Conservation (phyloP, 352 stramenopile genomes). For the Globisporangium cederbergense region DNA sequence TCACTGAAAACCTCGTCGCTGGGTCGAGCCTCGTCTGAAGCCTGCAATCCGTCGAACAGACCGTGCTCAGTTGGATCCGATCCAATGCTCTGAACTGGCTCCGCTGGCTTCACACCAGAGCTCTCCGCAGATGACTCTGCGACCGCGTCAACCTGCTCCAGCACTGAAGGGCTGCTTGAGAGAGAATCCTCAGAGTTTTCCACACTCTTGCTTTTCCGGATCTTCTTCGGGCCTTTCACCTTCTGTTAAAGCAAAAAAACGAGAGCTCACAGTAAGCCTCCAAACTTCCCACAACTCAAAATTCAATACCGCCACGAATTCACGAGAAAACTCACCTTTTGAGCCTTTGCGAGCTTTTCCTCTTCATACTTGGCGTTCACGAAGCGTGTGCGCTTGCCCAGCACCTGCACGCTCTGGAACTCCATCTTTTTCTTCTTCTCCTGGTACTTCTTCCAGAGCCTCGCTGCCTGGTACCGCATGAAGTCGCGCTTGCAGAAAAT, state of each 20-base stretch:
- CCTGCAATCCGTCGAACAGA: neutral
- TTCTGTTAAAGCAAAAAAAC: neutral
- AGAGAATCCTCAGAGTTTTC: neutral
- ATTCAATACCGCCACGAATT: neutral
- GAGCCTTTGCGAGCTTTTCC: neutral
- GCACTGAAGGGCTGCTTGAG: neutral
- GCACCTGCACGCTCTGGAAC: conserved; percentile 39
- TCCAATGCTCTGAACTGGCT: neutral
- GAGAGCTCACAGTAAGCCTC: neutral
- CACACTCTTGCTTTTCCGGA: neutral
- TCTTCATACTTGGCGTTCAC: conserved; percentile 27
- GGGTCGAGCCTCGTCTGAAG: neutral
- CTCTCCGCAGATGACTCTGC: neutral
- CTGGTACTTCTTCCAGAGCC: conserved; percentile 73
- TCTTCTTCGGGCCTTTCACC: neutral
- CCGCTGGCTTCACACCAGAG: neutral
- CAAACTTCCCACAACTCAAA: neutral
- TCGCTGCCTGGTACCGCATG: conserved; percentile 65
- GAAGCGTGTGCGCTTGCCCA: conserved; percentile 53
- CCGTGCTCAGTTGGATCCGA: too few species aligned
- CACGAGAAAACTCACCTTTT: neutral
- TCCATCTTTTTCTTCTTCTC: conserved; percentile 54
- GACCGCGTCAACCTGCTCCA: neutral
- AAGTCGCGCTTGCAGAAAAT: conserved; percentile 84
- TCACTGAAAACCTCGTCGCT: neutral